Base-by-base conservation (phyloP, 805 yeast species). In the Priceomyces haplophilus region DNA sequence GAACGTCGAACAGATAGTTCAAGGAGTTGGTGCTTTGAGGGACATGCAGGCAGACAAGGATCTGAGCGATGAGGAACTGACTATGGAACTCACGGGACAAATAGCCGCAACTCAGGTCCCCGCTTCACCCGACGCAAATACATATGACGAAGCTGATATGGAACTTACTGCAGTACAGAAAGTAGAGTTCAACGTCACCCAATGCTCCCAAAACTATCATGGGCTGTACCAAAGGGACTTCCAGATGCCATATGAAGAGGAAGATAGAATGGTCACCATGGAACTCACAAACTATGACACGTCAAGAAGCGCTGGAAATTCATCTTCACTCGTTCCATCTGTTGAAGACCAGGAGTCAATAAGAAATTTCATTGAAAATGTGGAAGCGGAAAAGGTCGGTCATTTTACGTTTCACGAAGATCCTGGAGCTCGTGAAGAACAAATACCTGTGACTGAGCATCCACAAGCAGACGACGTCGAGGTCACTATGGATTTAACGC, bases 51-150 rank as follows among this genome's bases (percentile, higher is more conserved):
- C 19, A 6, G n/a, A 3, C 16, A 34, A 40, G 4, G 45, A 38
- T 13, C 44, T 37, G 23, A 47, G 38, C 10, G 50, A 48, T 6
- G 65, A 60, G 19, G 53, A 46, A n/a, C 44, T 50, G 16, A 59
- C 66, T 6, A 65, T 65, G 70, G 66, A 61, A 32, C 50, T 61
- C 21, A 58, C 63, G 0, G 60, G 49, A 1, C 61, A 53, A 25
- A 12, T 36, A 7, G 3, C 15, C 3, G 21, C 20, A 3, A 6
- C 29, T 23, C 31, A 17, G 10, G 31, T 23, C 3, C 16, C 35
- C 15, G 18, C 23, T 18, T 21, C 39, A 5, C 31, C 19, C 3
- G 43, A 45, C 7, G 49, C 46, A 15, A 52, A 42, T 15, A 17
- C 24, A n/a, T 40, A 46, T 30, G 52, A 43, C 4, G 53, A 50